Conservation (phyloP, 208 protist species). For the Lotmaria passim region DNA sequence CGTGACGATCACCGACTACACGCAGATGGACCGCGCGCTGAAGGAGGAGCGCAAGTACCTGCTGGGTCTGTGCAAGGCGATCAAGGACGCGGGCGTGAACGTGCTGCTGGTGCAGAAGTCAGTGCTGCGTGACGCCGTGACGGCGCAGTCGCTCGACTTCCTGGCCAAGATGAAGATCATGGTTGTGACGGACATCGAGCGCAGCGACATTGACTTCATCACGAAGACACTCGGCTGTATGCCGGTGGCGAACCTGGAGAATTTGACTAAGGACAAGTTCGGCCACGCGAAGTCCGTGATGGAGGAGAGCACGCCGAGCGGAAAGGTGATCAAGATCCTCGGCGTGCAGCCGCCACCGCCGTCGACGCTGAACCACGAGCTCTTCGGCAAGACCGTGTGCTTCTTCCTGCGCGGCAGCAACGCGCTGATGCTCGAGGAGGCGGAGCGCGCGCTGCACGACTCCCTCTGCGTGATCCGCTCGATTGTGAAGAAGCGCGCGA, state of each 20-base stretch:
- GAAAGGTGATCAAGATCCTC: constrained; percentile 96
- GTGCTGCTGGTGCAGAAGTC: constrained; percentile 99
- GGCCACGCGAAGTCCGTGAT: constrained; percentile 95
- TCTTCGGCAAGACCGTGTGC: constrained; percentile 95
- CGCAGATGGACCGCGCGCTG: constrained; percentile 98
- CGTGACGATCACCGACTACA: constrained; percentile 97
- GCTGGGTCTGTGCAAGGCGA: constrained; percentile 97
- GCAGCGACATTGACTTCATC: constrained; percentile 99
- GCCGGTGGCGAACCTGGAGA: constrained; percentile 97
- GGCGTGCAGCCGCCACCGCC: constrained; percentile 81
- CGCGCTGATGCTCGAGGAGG: constrained; percentile 97
- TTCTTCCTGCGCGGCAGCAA: constrained; percentile 97
- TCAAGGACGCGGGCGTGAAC: constrained; percentile 98
- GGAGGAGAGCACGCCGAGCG: constrained; percentile 90
- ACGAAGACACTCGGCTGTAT: constrained; percentile 97
- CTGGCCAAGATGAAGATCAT: constrained; percentile 99
- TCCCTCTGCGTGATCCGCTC: constrained; percentile 99
- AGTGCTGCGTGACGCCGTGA: constrained; percentile 98
- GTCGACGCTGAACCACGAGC: constrained; percentile 50
- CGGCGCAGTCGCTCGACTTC: constrained; percentile 98
- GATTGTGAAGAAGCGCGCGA: constrained; percentile 97
- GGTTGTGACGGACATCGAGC: constrained; percentile 99
- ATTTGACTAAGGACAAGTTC: constrained; percentile 97
- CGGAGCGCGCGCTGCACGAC: constrained; percentile 99
- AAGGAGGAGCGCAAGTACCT: constrained; percentile 99